phyloP scores from a whole-genome alignment of 768 basidiomycete species.

The Serendipita sp. region DNA sequence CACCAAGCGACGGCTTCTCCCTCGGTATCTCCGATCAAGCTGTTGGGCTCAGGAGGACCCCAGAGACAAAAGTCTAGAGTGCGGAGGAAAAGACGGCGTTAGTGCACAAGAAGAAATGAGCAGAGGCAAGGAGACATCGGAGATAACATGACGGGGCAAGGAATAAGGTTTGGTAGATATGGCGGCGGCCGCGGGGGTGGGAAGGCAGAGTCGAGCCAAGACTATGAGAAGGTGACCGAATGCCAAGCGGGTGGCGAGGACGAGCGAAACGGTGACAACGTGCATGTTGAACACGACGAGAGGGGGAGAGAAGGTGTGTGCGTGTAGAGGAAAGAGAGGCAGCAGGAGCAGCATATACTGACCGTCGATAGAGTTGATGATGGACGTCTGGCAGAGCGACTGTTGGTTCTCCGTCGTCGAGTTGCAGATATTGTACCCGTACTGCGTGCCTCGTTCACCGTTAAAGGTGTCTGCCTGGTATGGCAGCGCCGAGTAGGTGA shows the following conservation, averaged over 20 bases:
- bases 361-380: slow-evolving; percentile 40
- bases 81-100: too few relatives aligned
- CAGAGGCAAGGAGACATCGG: too few relatives aligned
- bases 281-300: neutral
- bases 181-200: too few relatives aligned
- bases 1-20: slow-evolving; percentile 25
- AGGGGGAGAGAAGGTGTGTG: too few relatives aligned
- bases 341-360: too few relatives aligned
- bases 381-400: slow-evolving; percentile 56
- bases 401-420: slow-evolving; percentile 42
- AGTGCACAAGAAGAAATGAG: too few relatives aligned
- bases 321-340: too few relatives aligned
- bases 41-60: slow-evolving; percentile 14
- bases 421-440: slow-evolving; percentile 55
- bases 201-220: too few relatives aligned
- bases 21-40: slow-evolving; percentile 23
- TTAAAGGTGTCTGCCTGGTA: slow-evolving; percentile 21
- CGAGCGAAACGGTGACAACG: neutral
- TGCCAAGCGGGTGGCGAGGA: neutral
- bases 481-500: slow-evolving; percentile 10
- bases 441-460: slow-evolving; percentile 38
- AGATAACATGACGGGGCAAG: too few relatives aligned
- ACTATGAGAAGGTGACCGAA: too few relatives aligned
- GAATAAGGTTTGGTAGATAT: too few relatives aligned
- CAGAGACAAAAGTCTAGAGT: slow-evolving; percentile 17